phyloP scores from a whole-genome alignment of 345 rosid genomes.

The Gossypium longicalyx region DNA sequence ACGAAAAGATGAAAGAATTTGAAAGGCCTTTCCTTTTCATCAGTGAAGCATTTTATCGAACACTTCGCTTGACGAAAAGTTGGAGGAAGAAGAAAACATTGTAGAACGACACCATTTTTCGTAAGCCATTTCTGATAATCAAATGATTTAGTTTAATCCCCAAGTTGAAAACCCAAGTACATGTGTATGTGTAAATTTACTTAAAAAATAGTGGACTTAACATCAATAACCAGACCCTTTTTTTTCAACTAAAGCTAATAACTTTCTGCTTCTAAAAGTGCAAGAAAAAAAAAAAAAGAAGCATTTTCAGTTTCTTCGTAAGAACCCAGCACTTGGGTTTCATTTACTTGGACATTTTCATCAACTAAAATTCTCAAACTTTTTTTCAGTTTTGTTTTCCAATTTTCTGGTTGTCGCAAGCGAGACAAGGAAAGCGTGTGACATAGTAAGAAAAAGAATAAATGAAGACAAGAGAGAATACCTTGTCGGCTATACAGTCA shows the following conservation, averaged over 20 bases:
- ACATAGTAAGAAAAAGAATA: not conserved
- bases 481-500: not conserved
- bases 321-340: too few relatives aligned
- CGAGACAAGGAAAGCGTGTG: not conserved
- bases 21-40: not conserved
- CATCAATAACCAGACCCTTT: not conserved
- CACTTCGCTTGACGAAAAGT: constrained; percentile 3
- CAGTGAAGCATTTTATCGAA: constrained; percentile 43
- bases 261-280: not conserved
- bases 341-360: too few relatives aligned
- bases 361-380: too few relatives aligned
- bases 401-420: not conserved
- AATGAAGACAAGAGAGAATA: not conserved
- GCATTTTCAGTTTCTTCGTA: too few relatives aligned
- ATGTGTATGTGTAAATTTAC: not conserved
- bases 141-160: not conserved
- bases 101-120: not conserved
- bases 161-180: not conserved
- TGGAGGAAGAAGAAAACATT: too few relatives aligned
- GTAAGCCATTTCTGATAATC: not conserved
- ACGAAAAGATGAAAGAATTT: not conserved
- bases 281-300: too few relatives aligned
- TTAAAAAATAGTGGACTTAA: not conserved
- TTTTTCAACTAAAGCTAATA: not conserved
- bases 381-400: not conserved